A percentile compares a stretch with the other conserved stretches of the same genome.
phyloP scores from a whole-genome alignment of 352 stramenopile genomes.

The Hyphochytrium catenoides region DNA sequence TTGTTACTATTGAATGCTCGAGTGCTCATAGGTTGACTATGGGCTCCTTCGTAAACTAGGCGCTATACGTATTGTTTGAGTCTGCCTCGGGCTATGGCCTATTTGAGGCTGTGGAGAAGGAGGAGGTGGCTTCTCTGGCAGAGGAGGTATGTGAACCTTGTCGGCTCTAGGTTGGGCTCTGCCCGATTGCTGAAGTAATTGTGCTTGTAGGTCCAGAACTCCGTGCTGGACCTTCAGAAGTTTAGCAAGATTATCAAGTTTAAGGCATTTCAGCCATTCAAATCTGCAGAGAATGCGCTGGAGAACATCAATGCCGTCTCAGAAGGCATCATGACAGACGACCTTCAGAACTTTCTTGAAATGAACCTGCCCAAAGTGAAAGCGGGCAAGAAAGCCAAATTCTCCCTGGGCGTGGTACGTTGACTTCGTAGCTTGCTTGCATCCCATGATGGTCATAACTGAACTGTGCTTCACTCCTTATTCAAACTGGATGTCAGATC shows the following conservation, averaged over 20 bases:
- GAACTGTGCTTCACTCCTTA: conserved; percentile 1
- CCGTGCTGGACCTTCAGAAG: conserved; percentile 70
- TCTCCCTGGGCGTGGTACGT: conserved; percentile 44
- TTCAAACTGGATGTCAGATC: conserved; percentile 35
- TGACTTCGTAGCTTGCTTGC: background rate
- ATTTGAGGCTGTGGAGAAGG: conserved; percentile 91
- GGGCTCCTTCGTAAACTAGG: background rate
- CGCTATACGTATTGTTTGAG: conserved; percentile 86
- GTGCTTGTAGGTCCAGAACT: conserved; percentile 53
- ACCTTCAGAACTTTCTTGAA: conserved; percentile 96
- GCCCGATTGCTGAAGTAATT: conserved; percentile 14
- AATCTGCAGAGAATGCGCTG: conserved; percentile 90
- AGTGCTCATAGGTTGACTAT: too few relatives aligned
- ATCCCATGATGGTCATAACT: background rate
- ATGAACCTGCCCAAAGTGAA: conserved; percentile 97
- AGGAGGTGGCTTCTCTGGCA: conserved; percentile 79
- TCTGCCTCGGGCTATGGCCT: conserved; percentile 93
- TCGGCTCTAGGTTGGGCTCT: background rate
- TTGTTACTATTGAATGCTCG: too few relatives aligned
- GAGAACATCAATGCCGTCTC: conserved; percentile 98
- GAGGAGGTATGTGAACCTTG: conserved; percentile 13
- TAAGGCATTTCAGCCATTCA: conserved; percentile 98
- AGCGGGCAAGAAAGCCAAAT: conserved; percentile 65
- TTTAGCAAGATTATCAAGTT: conserved; percentile 96
- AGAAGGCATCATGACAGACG: conserved; percentile 71